Percentiles rank a stretch among this genome's conserved stretches.
Conservation (phyloP, 2,329 filamentous ascomycete species). For the Colletotrichum lini region DNA sequence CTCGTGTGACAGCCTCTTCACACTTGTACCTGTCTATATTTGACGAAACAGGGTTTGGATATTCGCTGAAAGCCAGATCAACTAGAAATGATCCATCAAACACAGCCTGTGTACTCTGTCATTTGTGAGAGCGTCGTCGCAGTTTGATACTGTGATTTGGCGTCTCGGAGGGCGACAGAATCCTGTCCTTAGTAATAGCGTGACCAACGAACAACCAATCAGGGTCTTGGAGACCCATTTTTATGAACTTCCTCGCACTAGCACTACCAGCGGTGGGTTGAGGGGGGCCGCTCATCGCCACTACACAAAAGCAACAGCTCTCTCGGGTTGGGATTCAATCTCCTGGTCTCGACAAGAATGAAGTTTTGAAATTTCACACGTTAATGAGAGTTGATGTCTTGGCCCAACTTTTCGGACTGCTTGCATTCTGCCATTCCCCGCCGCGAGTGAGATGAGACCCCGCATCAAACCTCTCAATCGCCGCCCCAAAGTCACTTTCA, state of each 20-base stretch:
- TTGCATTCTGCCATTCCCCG: neutral
- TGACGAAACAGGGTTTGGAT: too few species aligned
- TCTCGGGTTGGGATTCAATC: neutral
- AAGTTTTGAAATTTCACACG: neutral
- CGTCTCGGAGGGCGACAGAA: conserved; percentile 8
- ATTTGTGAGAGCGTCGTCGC: neutral
- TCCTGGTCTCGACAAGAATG: neutral
- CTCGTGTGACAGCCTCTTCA: too few species aligned
- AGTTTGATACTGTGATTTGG: conserved; percentile 20
- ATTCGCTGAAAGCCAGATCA: too few species aligned
- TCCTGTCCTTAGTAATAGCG: conserved; percentile 15
- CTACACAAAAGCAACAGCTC: conserved; percentile 3
- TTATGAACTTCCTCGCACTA: conserved; percentile 31
- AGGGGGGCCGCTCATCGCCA: conserved; percentile 1
- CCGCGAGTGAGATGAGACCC: conserved; percentile 42
- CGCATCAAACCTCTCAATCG: conserved; percentile 44
- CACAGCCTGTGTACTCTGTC: too few species aligned
- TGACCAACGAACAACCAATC: conserved; percentile 16
- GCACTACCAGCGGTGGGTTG: neutral
- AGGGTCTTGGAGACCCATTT: neutral
- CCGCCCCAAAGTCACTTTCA: conserved; percentile 53
- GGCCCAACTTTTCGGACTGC: conserved; percentile 10
- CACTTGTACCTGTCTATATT: too few species aligned
- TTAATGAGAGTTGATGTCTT: neutral
- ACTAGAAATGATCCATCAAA: too few species aligned